Conservation (phyloP, 1,284 basidiomycete species). For the Schizophyllum amplum region DNA sequence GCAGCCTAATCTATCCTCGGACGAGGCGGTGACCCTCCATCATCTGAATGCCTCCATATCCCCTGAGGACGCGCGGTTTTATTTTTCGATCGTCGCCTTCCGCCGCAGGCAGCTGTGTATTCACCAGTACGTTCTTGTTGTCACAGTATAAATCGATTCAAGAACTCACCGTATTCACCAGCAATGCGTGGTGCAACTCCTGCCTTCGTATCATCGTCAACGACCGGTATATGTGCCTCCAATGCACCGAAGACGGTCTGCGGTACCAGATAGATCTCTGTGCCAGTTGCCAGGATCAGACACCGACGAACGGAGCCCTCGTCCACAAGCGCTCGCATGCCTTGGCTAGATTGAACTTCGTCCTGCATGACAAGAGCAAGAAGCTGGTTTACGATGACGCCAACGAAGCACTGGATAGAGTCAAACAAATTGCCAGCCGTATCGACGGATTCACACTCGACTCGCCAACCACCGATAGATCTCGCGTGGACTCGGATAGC, state of each 20-base stretch:
- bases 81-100: slow-evolving; percentile 1
- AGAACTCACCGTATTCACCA: background rate
- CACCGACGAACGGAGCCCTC: slow-evolving; percentile 6
- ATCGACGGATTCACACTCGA: background rate
- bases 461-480: background rate
- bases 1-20: slow-evolving; percentile 5
- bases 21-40: slow-evolving; percentile 3
- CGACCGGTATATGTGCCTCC: slow-evolving; percentile 15
- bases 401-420: background rate
- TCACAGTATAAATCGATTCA: background rate
- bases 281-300: slow-evolving; percentile 12
- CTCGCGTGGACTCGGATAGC: background rate
- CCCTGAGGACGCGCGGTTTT: slow-evolving; percentile 11
- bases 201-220: slow-evolving; percentile 12
- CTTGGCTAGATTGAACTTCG: slow-evolving; percentile 13
- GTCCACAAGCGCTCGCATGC: slow-evolving; percentile 16
- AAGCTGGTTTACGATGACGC: background rate
- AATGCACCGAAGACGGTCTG: slow-evolving; percentile 14
- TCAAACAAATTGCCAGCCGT: background rate
- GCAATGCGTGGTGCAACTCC: slow-evolving; percentile 11
- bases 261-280: slow-evolving; percentile 16
- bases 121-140: slow-evolving; percentile 3
- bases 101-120: slow-evolving; percentile 3
- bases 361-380: slow-evolving; percentile 8
- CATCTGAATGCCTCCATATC: slow-evolving; percentile 6